Base-by-base conservation (phyloP, 2,329 filamentous ascomycete genomes). In the Hypoxylon sp. region DNA sequence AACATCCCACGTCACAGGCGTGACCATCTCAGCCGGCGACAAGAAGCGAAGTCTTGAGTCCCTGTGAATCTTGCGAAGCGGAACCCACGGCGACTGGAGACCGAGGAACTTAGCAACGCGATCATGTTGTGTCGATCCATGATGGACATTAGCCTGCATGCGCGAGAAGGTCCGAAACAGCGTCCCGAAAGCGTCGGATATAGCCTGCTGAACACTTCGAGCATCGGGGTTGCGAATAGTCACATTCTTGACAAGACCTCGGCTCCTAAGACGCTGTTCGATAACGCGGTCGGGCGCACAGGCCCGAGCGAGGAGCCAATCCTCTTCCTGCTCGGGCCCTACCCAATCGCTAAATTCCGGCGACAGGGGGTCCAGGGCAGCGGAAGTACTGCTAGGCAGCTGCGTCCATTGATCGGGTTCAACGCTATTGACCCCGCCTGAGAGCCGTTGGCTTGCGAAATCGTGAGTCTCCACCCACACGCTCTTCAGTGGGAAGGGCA, bases 31-130 rank as follows among this genome's bases (percentile, higher is more conserved):
- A 1, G 83, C 76, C 1, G 83, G 84, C 4, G 80, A 81, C 7
- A 92, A 75, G 61, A 91, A 91, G 1, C 84, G 82, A 5, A 93
- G 77, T 17, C 84, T 81, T 0, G 86, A 86, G 49, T 90, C 87
- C 64, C 88, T 90, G 65, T 89, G 83, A 2, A 90, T 74, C 67
- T 92, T 92, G 40, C 89, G 82, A 12, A 93, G 74, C 4, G 89
- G 89, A n/a, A 92, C 79, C 80, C 88, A 90, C 0, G 81, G 71
- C 31, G 87, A 84, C 44, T 81, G 78, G 12, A 92, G 75, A 4
- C 85, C 89, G 13, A 86, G 73, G 42, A 79, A 84, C 29, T 74
- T 74, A 3, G 71, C 62, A 7, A 73, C 64, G 32, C 68, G 69
- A n/a, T 63, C 62, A 34, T 73, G 71, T 3, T 68, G 57, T 7